These are phyloP conservation scores for Plasmopara viticola DNA, from an alignment of 352 stramenopile genomes.

Conservation along the genomic window DNA sequence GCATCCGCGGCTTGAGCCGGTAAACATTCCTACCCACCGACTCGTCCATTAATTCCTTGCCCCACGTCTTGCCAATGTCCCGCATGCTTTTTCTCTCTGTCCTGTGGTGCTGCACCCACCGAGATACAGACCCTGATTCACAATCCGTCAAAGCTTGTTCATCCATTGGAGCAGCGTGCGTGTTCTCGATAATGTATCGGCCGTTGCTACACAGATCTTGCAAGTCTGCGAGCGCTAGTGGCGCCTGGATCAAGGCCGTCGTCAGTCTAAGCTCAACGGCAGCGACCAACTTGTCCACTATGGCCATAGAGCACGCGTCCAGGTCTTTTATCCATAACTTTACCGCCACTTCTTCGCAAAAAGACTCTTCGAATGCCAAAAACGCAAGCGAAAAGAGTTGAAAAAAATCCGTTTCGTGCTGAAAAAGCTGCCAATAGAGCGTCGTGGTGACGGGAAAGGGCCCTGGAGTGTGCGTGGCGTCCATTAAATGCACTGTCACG, in stretches of 20 bases:
- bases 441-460: conserved; percentile 44
- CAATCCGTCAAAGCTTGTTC: conserved; percentile 3
- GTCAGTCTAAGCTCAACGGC: conserved; percentile 34
- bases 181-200: conserved; percentile 20
- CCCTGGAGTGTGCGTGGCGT: conserved; percentile 28
- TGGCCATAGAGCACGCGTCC: conserved; percentile 25
- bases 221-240: conserved; percentile 35
- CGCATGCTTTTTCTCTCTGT: conserved; percentile 19
- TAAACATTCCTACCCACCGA: conserved; percentile 4
- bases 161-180: background rate
- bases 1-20: conserved; percentile 24
- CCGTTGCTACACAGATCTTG: conserved; percentile 41
- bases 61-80: conserved; percentile 15
- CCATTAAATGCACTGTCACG: conserved; percentile 45
- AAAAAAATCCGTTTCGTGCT: conserved; percentile 45
- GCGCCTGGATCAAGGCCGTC: conserved; percentile 34
- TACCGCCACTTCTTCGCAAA: conserved; percentile 43
- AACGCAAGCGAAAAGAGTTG: conserved; percentile 54
- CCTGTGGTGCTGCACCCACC: conserved; percentile 20
- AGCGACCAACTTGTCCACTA: conserved; percentile 43
- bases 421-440: conserved; percentile 61
- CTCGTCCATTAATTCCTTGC: conserved; percentile 10
- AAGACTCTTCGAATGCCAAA: conserved; percentile 61
- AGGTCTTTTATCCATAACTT: conserved; percentile 30
- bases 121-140: conserved; percentile 11